Percentiles rank a stretch among this genome's conserved stretches.
Evolutionary conservation across 208 protist species (phyloP).

Genomic region (Wallacemonas sp.): DNA sequence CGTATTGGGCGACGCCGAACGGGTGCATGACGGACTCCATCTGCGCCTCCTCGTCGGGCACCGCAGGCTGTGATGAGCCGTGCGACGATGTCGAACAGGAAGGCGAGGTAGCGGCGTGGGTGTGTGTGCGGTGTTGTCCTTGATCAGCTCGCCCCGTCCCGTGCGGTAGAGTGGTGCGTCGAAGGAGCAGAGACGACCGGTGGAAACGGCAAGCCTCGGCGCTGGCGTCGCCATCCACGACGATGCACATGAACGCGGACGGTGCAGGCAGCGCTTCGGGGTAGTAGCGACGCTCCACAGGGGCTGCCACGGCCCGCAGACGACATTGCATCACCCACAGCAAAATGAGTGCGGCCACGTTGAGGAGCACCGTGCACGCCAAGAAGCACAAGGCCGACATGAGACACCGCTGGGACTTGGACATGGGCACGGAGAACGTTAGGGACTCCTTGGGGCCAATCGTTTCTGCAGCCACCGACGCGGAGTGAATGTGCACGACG

Average conservation of each 20-base stretch:
- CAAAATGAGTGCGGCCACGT: background rate
- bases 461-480: background rate
- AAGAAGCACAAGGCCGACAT: background rate
- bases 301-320: background rate
- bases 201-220: background rate
- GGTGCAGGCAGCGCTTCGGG: background rate
- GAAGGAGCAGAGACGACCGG: background rate
- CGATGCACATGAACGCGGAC: background rate
- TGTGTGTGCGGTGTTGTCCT: background rate
- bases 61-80: background rate
- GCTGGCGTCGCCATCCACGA: slow-evolving; percentile 5
- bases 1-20: slow-evolving; percentile 3
- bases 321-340: background rate
- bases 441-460: background rate
- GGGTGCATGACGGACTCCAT: background rate
- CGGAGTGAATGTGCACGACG: background rate
- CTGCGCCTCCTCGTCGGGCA: slow-evolving; percentile 1
- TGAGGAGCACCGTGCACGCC: background rate
- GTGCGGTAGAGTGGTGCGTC: background rate
- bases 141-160: background rate
- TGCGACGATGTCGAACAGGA: background rate
- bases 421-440: background rate
- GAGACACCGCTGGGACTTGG: background rate
- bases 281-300: slow-evolving; percentile 7
- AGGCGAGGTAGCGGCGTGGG: background rate